These are phyloP conservation scores for Tolypocladium cylindrosporum DNA, from an alignment of 2,329 filamentous ascomycete genomes.

Conservation along the genomic window DNA sequence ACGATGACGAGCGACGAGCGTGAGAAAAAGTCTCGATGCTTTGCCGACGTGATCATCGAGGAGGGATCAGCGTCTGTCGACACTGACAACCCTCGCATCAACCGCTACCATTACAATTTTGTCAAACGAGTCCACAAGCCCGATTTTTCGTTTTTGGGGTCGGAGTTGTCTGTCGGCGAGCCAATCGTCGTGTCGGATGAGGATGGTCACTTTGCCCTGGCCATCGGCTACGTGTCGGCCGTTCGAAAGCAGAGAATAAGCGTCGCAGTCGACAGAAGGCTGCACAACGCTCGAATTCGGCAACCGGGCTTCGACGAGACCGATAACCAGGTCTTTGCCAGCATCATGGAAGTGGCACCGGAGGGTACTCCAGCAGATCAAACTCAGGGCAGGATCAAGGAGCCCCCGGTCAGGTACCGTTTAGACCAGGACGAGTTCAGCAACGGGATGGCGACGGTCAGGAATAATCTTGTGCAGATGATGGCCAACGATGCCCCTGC, in stretches of 20 bases:
- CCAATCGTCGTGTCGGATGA: slow-evolving; percentile 96
- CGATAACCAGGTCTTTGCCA: slow-evolving; percentile 76
- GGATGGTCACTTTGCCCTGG: slow-evolving; percentile 85
- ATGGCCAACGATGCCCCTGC: slow-evolving; percentile 73
- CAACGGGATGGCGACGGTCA: slow-evolving; percentile 90
- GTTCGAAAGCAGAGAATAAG: slow-evolving; percentile 67
- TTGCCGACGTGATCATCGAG: slow-evolving; percentile 76
- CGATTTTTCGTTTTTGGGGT: slow-evolving; percentile 80
- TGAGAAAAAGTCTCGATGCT: slow-evolving; percentile 82
- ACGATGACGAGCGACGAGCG: slow-evolving; percentile 87
- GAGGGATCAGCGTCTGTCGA: slow-evolving; percentile 66
- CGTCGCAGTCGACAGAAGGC: slow-evolving; percentile 79
- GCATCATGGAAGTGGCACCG: slow-evolving; percentile 74
- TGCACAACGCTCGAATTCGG: slow-evolving; percentile 76
- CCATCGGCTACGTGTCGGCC: slow-evolving; percentile 80
- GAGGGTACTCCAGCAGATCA: slow-evolving; percentile 43
- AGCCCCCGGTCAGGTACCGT: slow-evolving; percentile 59
- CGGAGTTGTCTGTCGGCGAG: slow-evolving; percentile 77
- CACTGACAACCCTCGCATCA: slow-evolving; percentile 67
- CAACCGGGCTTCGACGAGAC: slow-evolving; percentile 65
- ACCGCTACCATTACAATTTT: slow-evolving; percentile 81
- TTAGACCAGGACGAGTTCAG: slow-evolving; percentile 98
- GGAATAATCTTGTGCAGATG: slow-evolving; percentile 86
- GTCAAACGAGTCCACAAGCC: slow-evolving; percentile 53
- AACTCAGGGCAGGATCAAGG: slow-evolving; percentile 39